These are phyloP conservation scores for Lepraria neglecta DNA, from an alignment of 495 filamentous ascomycete species.

Conservation along the genomic window DNA sequence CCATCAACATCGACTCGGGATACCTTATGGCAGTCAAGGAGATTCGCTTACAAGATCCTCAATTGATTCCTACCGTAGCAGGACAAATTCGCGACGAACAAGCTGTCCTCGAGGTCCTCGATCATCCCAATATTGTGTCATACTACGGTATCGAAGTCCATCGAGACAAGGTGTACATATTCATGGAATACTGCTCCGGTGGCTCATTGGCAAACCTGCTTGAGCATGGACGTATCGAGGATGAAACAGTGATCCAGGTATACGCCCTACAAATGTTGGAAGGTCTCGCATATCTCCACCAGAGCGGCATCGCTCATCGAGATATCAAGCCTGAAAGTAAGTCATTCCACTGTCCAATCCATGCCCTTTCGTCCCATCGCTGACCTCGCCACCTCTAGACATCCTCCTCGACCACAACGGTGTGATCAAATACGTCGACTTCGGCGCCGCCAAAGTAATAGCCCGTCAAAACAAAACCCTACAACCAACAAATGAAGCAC, in stretches of 20 bases:
- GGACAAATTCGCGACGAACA: conserved; percentile 94
- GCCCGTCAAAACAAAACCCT: conserved; percentile 88
- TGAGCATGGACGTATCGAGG: conserved; percentile 94
- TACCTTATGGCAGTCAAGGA: conserved; percentile 98
- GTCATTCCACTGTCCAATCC: conserved; percentile 29
- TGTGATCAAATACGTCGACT: conserved; percentile 98
- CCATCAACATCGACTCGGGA: conserved; percentile 92
- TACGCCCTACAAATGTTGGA: conserved; percentile 95
- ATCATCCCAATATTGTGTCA: conserved; percentile 95
- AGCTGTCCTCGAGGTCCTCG: conserved; percentile 87
- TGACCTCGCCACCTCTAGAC: conserved; percentile 43
- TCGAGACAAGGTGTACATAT: conserved; percentile 97
- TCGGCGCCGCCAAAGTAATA: conserved; percentile 95
- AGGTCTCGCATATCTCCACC: conserved; percentile 90
- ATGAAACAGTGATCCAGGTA: conserved; percentile 96
- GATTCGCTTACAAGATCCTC: conserved; percentile 93
- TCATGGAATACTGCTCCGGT: conserved; percentile 98
- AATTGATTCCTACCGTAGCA: conserved; percentile 88
- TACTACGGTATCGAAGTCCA: conserved; percentile 98
- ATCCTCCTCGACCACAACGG: conserved; percentile 96
- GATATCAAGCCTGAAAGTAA: conserved; percentile 98
- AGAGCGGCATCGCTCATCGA: conserved; percentile 82
- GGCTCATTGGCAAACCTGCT: conserved; percentile 85
- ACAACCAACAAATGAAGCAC: conserved; percentile 46
- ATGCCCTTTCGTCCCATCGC: conserved; percentile 8